Evolutionary conservation across 2,329 filamentous ascomycete genomes (phyloP), one percentile per base, ranked within the genome.

Genomic region (Pyrenochaeta sp.): DNA sequence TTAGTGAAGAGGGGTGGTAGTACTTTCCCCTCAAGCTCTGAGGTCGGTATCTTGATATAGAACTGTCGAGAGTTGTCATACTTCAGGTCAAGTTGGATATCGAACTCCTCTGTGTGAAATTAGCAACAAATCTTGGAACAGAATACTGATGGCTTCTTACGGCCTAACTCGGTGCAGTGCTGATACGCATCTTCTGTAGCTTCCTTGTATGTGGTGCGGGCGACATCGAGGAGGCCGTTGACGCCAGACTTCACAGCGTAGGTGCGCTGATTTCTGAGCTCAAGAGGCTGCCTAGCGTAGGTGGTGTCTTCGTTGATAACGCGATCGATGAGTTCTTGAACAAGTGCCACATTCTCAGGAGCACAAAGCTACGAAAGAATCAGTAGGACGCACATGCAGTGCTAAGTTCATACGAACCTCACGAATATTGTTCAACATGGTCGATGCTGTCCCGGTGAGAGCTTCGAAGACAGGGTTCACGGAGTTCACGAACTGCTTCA

Each of bases 171-270:
- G 24, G 86, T 83, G 2, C 94, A 83, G 72, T 94, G 86, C 50
- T 90, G 83, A 65, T 90, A 85, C 3, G 92, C 86, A 74, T 97
- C 92, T 48, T 90, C 86, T 5, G 89, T 95, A 1, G 90, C 88
- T 74, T 98, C 94, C 68, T 95, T 96, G 78, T 95, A 97, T 0
- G 92, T 92, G 69, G 93, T 90, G 5, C 93, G 86, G 34, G 92
- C 91, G 37, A 97, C 91, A 77, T 97, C 94, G 3, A 98, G 85
- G 55, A 97, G 85, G 2, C 91, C 91, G 67, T 92, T 93, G 42
- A 95, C 88, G 0, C 92, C 91, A 45, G 92, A 88, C 85, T 90
- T 95, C 32, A 98, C 90, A 24, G 94, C 94, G 79, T 96, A 97
- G 0, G 90, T 91, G 62, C 94, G 85, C 73, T 98, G 94, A 60